Evolutionary conservation across 2,329 filamentous ascomycete genomes (phyloP).

Genomic region (Sporothrix schenckii): DNA sequence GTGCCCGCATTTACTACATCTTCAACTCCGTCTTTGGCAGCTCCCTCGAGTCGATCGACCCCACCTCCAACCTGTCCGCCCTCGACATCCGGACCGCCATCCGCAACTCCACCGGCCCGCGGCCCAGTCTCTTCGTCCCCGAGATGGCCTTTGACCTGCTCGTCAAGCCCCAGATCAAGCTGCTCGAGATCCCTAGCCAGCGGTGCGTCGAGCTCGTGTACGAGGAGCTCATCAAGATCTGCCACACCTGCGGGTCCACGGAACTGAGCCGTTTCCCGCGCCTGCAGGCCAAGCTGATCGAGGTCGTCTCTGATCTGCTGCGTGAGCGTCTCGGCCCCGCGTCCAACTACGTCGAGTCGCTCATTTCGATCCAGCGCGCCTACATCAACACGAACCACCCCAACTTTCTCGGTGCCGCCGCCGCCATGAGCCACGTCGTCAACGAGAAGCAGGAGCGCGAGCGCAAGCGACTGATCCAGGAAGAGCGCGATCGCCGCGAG

Average conservation of each 20-base stretch:
- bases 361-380: constrained; percentile 95
- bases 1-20: constrained; percentile 96
- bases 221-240: constrained; percentile 98
- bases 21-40: constrained; percentile 99
- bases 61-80: constrained; percentile 90
- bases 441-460: constrained; percentile 93
- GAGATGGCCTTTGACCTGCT: constrained; percentile 97
- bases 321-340: constrained; percentile 88
- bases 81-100: constrained; percentile 96
- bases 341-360: constrained; percentile 88
- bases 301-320: constrained; percentile 94
- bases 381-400: constrained; percentile 99
- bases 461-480: constrained; percentile 74
- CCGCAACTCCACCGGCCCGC: constrained; percentile 93
- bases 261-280: constrained; percentile 91
- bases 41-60: constrained; percentile 92
- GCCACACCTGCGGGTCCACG: constrained; percentile 94
- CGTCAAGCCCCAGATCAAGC: constrained; percentile 97
- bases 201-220: constrained; percentile 97
- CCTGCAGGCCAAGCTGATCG: constrained; percentile 93
- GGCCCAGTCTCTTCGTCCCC: constrained; percentile 93
- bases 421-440: constrained; percentile 96
- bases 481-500: constrained; percentile 85
- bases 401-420: constrained; percentile 94
- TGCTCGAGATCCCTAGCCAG: constrained; percentile 91